Percentiles rank a stretch among this genome's conserved stretches.
phyloP scores from a whole-genome alignment of 345 rosid species.

The Rhodomyrtus tomentosa region DNA sequence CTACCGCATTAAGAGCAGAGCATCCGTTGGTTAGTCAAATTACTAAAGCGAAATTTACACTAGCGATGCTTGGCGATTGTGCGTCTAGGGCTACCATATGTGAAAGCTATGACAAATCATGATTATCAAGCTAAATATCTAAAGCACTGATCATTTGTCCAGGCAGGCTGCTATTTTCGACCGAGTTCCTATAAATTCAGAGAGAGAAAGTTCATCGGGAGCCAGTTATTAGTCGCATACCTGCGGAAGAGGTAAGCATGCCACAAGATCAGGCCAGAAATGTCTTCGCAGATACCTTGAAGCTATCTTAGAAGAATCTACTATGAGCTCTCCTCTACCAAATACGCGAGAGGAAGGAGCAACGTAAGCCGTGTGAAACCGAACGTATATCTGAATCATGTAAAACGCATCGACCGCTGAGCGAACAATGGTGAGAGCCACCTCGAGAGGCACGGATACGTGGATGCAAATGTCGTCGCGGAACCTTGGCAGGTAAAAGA shows the following conservation, averaged over 20 bases:
- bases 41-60: background rate
- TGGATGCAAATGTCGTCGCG: constrained; percentile 17
- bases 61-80: background rate
- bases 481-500: constrained; percentile 34
- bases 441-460: constrained; percentile 17
- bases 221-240: constrained; percentile 10
- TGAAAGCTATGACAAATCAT: background rate
- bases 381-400: constrained; percentile 25
- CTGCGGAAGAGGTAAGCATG: constrained; percentile 54
- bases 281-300: constrained; percentile 23
- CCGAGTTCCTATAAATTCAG: background rate
- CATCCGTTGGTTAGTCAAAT: background rate
- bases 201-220: background rate
- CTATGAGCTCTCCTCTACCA: constrained; percentile 55
- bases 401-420: constrained; percentile 34
- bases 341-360: constrained; percentile 59
- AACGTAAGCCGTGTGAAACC: constrained; percentile 42
- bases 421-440: constrained; percentile 20
- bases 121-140: background rate
- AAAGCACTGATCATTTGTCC: background rate
- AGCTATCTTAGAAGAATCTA: constrained; percentile 32
- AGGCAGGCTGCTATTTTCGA: background rate
- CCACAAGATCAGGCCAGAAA: constrained; percentile 41
- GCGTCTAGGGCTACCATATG: background rate
- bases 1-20: background rate